These are phyloP conservation scores for Mycena leptocephala DNA, from an alignment of 768 basidiomycete species.

Conservation along the genomic window DNA sequence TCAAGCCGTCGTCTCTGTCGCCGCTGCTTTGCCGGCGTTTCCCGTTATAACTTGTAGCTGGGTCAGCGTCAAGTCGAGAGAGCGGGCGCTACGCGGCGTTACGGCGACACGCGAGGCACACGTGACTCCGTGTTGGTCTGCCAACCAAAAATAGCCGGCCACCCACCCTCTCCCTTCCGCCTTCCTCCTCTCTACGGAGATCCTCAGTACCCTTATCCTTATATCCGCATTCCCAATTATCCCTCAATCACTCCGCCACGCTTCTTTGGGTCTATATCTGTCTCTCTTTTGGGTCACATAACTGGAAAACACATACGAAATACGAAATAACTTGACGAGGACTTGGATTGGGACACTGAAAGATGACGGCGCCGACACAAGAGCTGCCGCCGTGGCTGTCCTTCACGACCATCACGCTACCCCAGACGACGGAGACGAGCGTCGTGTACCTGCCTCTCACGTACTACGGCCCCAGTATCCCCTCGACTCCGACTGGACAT, in stretches of 20 bases:
- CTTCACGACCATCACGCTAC: slow-evolving; percentile 65
- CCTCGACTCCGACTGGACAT: slow-evolving; percentile 79
- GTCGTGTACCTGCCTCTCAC: slow-evolving; percentile 81
- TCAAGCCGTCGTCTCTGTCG: no score
- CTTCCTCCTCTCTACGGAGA: no score
- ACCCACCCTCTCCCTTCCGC: neutral
- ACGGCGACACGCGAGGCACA: neutral
- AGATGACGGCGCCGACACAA: slow-evolving; percentile 77
- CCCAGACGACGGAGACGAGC: slow-evolving; percentile 70
- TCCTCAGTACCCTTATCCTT: neutral
- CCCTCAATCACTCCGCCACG: neutral
- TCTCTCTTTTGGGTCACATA: neutral
- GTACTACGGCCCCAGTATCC: slow-evolving; percentile 89
- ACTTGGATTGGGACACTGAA: slow-evolving; percentile 24
- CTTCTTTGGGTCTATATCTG: no score
- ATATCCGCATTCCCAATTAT: neutral
- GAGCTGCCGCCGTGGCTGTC: slow-evolving; percentile 84
- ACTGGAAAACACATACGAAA: neutral
- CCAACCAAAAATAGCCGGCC: neutral
- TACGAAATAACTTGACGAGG: neutral
- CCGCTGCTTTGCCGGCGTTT: no score
- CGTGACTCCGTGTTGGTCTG: neutral
- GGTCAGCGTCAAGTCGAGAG: no score
- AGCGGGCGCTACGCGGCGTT: neutral
- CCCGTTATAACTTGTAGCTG: no score